Conservation (phyloP, 106 monocot species). For the Apostasia shenzhenica region DNA sequence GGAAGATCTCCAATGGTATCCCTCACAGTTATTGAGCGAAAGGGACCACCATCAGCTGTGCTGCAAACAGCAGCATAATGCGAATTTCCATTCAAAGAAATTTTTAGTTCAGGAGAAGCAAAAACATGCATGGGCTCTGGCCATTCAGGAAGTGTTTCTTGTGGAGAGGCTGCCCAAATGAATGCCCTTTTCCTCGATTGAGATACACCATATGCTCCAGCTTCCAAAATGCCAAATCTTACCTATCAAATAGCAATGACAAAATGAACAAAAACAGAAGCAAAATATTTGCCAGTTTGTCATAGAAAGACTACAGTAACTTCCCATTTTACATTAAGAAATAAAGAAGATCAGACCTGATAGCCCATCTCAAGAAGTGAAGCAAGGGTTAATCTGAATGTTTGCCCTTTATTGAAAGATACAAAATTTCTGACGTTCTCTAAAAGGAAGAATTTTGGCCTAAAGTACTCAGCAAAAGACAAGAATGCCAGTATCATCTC, state of each 20-base stretch:
- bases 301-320: background rate
- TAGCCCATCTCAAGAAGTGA: slow-evolving; percentile 98
- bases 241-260: slow-evolving; percentile 35
- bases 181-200: slow-evolving; percentile 98
- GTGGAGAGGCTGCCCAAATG: slow-evolving; percentile 96
- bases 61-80: slow-evolving; percentile 76
- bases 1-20: slow-evolving; percentile 93
- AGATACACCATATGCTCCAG: slow-evolving; percentile 93
- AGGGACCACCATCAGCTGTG: slow-evolving; percentile 86
- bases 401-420: slow-evolving; percentile 97
- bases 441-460: slow-evolving; percentile 86
- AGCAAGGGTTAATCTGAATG: slow-evolving; percentile 88
- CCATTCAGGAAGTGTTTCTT: slow-evolving; percentile 91
- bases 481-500: slow-evolving; percentile 98
- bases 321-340: background rate
- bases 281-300: background rate
- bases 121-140: slow-evolving; percentile 99
- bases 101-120: slow-evolving; percentile 78
- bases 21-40: slow-evolving; percentile 77
- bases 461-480: slow-evolving; percentile 94
- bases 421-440: slow-evolving; percentile 98
- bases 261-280: background rate
- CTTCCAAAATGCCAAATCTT: slow-evolving; percentile 95
- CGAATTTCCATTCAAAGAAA: slow-evolving; percentile 39
- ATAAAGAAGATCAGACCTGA: slow-evolving; percentile 48